Conservation (phyloP, 495 filamentous ascomycete species). For the Podospora pseudopauciseta region DNA sequence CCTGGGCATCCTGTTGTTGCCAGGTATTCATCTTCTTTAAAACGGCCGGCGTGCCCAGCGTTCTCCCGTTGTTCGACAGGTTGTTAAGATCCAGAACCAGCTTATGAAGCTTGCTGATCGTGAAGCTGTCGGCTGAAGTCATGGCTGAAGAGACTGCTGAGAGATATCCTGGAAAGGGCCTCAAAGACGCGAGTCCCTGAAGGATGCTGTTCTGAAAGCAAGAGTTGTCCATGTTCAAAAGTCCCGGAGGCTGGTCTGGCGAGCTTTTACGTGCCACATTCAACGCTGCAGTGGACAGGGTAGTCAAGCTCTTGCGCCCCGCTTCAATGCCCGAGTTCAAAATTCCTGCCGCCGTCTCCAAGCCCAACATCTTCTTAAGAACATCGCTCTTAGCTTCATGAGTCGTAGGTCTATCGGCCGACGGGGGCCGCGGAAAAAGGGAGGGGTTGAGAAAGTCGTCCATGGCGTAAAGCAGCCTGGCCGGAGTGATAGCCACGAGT, state of each 20-base stretch:
- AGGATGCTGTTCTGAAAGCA: conserved; percentile 98
- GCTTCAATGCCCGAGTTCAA: conserved; percentile 17
- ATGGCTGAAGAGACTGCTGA: conserved; percentile 36
- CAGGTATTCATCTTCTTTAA: conserved; percentile 86
- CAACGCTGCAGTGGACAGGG: conserved; percentile 44
- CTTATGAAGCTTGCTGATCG: conserved; percentile 52
- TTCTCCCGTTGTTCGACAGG: conserved; percentile 60
- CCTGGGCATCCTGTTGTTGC: conserved; percentile 98
- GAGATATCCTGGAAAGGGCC: conserved; percentile 55
- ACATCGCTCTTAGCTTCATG: conserved; percentile 64
- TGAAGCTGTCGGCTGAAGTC: conserved; percentile 23
- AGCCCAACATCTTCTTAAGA: conserved; percentile 62
- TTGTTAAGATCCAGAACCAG: conserved; percentile 67
- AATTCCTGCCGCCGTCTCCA: conserved; percentile 43
- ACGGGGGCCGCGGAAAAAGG: conserved; percentile 28
- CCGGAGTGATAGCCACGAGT: conserved; percentile 59
- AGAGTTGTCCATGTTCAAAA: conserved; percentile 90
- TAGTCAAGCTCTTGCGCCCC: conserved; percentile 45
- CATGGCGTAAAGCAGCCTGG: conserved; percentile 55
- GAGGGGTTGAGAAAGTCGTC: conserved; percentile 47
- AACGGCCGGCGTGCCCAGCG: conserved; percentile 71
- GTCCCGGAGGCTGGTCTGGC: conserved; percentile 59
- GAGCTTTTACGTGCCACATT: conserved; percentile 31
- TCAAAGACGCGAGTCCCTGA: conserved; percentile 76
- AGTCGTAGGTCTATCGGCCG: conserved; percentile 25